A percentile compares a stretch with the other conserved stretches of the same genome.
Conservation (phyloP, 163 green algal genomes). For the Scenedesmus sp. region DNA sequence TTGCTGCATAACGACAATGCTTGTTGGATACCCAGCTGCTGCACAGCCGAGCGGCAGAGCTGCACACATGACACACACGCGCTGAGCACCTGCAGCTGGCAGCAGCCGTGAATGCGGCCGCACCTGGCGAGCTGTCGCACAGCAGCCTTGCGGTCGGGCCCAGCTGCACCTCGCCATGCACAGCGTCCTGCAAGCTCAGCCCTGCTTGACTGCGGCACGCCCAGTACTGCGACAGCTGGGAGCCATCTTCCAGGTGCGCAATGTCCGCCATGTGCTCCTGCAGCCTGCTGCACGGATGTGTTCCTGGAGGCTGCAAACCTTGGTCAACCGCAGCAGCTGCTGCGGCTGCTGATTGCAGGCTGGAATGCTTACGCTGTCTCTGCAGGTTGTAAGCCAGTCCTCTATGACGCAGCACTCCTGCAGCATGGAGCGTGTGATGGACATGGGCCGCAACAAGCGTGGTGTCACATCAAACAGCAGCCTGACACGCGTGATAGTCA, state of each 20-base stretch:
- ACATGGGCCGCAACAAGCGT: neutral
- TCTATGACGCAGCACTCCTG: neutral
- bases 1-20: no score
- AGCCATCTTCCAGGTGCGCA: neutral
- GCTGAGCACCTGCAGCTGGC: no score
- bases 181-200: neutral
- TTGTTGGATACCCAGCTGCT: no score
- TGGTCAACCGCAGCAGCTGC: neutral
- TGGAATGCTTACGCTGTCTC: neutral
- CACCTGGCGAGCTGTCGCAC: neutral
- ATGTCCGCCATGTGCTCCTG: neutral
- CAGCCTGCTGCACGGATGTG: neutral
- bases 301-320: no score
- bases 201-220: neutral
- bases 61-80: no score
- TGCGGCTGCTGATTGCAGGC: neutral
- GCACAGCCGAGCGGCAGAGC: no score
- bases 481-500: no score
- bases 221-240: neutral
- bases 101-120: neutral
- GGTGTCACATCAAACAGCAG: neutral
- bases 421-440: neutral
- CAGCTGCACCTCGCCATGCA: constrained; percentile 3
- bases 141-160: neutral
- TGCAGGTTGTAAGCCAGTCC: neutral